phyloP scores from a whole-genome alignment of 257 asterid species.

The Eustoma russellianum region DNA sequence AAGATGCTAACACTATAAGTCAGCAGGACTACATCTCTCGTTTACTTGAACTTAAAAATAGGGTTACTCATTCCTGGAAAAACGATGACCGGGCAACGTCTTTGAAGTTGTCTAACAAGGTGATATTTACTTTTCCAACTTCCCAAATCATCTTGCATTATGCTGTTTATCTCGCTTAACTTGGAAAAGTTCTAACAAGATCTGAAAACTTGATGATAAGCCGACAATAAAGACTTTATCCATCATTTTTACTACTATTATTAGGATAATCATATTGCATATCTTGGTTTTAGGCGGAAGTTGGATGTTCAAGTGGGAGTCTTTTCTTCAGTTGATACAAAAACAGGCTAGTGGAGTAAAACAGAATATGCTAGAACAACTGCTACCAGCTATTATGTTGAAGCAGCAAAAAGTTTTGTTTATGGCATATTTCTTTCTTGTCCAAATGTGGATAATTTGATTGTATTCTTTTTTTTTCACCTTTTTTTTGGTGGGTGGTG shows the following conservation, averaged over 20 bases:
- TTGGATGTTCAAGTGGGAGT: neutral
- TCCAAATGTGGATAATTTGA: neutral
- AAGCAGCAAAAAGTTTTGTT: neutral
- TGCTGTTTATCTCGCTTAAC: neutral
- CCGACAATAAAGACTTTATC: neutral
- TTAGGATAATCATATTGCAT: neutral
- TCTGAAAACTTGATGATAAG: neutral
- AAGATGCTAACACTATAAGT: constrained; percentile 39
- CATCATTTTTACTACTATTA: too few species aligned
- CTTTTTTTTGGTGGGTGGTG: neutral
- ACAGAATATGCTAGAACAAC: neutral
- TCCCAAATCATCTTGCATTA: neutral
- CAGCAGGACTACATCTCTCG: constrained; percentile 62
- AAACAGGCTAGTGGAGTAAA: neutral
- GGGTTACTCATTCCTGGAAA: constrained; percentile 63
- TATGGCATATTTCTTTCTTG: neutral
- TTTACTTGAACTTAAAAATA: constrained; percentile 58
- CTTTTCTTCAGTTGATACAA: neutral
- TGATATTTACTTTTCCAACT: constrained; percentile 16
- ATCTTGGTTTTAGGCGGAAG: too few species aligned
- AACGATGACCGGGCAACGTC: constrained; percentile 68
- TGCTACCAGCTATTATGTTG: neutral
- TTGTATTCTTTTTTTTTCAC: neutral
- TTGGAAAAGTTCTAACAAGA: neutral
- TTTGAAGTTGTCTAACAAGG: constrained; percentile 79